Evolutionary conservation across 768 basidiomycete genomes (phyloP).

Genomic region (Tephrocybe sp.): DNA sequence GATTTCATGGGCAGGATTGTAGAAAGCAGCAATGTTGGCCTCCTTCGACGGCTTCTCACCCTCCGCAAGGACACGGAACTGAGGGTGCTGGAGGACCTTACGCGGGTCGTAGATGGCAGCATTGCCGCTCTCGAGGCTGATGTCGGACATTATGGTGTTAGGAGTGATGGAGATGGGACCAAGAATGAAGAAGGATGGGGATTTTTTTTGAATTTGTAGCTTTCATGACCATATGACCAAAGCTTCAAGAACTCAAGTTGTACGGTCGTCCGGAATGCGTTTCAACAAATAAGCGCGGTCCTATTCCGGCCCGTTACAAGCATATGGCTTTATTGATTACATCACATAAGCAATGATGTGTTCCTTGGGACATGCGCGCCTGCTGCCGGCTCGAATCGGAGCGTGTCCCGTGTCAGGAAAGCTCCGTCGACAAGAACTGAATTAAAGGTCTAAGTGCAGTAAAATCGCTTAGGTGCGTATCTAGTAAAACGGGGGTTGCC

Average conservation of each 20-base stretch:
- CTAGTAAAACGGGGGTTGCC: too few species aligned
- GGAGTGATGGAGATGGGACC: not conserved
- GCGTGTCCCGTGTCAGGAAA: too few species aligned
- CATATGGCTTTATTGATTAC: not conserved
- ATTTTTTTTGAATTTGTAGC: not conserved
- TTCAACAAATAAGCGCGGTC: not conserved
- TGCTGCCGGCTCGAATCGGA: too few species aligned
- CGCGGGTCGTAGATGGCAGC: conserved; percentile 54
- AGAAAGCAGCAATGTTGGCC: conserved; percentile 63
- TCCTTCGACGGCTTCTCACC: conserved; percentile 48
- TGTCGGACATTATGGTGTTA: conserved; percentile 23
- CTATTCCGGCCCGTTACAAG: conserved; percentile 3
- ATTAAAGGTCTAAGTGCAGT: too few species aligned
- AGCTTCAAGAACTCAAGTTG: too few species aligned
- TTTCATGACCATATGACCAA: conserved; percentile 7
- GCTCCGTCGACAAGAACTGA: too few species aligned
- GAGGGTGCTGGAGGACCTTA: conserved; percentile 55
- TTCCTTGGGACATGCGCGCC: too few species aligned
- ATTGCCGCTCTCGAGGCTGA: conserved; percentile 30
- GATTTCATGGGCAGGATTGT: conserved; percentile 62
- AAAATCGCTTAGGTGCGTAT: too few species aligned
- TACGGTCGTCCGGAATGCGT: not conserved
- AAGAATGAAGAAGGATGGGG: not conserved
- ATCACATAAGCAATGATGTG: too few species aligned
- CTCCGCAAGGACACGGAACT: conserved; percentile 49